These are phyloP conservation scores for Mortierella hygrophila DNA, from an alignment of 192 early-diverging fungal species.

Conservation along the genomic window DNA sequence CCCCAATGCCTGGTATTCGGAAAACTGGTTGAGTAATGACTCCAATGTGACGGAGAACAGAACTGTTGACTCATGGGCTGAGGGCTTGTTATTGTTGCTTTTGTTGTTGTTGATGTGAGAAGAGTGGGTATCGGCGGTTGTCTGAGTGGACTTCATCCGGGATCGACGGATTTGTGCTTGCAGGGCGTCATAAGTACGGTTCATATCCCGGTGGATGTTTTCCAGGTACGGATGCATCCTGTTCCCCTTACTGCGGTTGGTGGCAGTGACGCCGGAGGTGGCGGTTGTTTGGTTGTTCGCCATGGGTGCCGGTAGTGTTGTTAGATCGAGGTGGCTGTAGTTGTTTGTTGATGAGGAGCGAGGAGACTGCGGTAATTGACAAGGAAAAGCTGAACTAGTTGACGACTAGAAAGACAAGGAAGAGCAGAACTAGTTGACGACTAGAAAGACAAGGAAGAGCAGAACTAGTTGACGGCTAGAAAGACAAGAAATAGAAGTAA, in stretches of 20 bases:
- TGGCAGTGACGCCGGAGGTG: background rate
- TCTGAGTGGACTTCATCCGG: background rate
- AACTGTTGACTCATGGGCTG: background rate
- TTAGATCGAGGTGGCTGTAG: background rate
- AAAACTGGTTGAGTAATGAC: background rate
- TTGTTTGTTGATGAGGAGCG: background rate
- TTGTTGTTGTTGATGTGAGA: too few species aligned
- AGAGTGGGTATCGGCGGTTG: background rate
- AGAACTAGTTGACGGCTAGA: too few species aligned
- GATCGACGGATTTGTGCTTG: background rate
- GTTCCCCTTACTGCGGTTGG: background rate
- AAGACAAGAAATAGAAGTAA: background rate
- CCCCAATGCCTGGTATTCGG: background rate
- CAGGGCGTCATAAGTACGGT: background rate
- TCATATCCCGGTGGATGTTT: background rate
- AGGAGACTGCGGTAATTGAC: too few species aligned
- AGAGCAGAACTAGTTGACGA: background rate
- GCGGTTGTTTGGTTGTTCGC: background rate
- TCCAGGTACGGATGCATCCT: background rate
- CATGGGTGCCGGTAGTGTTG: background rate
- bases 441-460: background rate
- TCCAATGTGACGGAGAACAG: background rate
- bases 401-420: too few species aligned
- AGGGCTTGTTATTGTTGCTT: background rate
- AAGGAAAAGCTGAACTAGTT: too few species aligned